These are phyloP conservation scores for Pistacia integerrima DNA, from an alignment of 345 rosid genomes.

Conservation along the genomic window DNA sequence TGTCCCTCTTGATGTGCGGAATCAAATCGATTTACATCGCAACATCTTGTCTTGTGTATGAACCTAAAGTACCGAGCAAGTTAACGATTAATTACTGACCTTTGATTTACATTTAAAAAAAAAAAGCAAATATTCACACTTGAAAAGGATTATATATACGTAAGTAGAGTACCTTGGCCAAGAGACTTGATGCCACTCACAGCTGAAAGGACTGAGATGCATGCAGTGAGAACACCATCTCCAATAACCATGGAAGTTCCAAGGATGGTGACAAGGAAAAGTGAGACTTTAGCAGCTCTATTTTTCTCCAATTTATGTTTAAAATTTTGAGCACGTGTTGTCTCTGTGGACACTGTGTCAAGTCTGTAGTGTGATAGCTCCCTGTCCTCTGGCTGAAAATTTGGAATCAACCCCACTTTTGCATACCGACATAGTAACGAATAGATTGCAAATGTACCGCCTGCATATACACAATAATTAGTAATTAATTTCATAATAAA, in stretches of 20 bases:
- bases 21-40: no score
- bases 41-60: no score
- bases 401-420: constrained; percentile 42
- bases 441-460: constrained; percentile 68
- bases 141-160: no score
- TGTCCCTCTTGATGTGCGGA: no score
- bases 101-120: no score
- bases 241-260: constrained; percentile 66
- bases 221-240: constrained; percentile 59
- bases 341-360: constrained; percentile 21
- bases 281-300: constrained; percentile 21
- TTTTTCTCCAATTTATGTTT: constrained; percentile 28
- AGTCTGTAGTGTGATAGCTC: constrained; percentile 46
- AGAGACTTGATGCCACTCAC: constrained; percentile 48
- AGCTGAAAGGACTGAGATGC: constrained; percentile 51
- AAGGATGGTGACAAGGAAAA: constrained; percentile 41
- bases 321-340: constrained; percentile 17
- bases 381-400: constrained; percentile 45
- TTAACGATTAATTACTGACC: no score
- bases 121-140: no score
- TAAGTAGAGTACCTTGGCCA: background rate
- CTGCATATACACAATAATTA: constrained; percentile 22
- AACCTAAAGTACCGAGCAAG: no score
- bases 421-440: constrained; percentile 61
- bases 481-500: no score